Evolutionary conservation across 202 grass and related monocot species (phyloP).

Genomic region (Bolboschoenoplectus hybrid): DNA sequence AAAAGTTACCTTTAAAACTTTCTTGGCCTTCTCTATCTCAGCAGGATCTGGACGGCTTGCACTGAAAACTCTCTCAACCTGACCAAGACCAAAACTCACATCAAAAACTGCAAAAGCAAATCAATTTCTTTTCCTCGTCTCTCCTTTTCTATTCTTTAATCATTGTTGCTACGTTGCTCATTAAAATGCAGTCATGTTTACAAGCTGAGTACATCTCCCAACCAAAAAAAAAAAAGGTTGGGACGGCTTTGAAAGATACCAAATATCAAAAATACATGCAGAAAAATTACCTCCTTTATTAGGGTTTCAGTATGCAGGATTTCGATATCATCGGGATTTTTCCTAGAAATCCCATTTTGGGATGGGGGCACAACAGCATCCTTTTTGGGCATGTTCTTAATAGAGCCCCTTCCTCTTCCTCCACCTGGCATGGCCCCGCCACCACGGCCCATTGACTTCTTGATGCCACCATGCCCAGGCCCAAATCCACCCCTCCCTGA

Average conservation of each 20-base stretch:
- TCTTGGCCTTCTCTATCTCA: constrained; percentile 92
- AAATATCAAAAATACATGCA: not conserved
- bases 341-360: constrained; percentile 87
- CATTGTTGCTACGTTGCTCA: not conserved
- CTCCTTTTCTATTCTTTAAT: not conserved
- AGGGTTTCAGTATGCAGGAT: constrained; percentile 81
- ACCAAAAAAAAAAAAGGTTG: constrained; percentile 33
- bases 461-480: constrained; percentile 47
- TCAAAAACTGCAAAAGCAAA: constrained; percentile 34
- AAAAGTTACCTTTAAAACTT: constrained; percentile 67
- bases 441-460: constrained; percentile 55
- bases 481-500: constrained; percentile 39
- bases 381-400: constrained; percentile 63
- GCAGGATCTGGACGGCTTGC: constrained; percentile 64
- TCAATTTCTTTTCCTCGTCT: constrained; percentile 31
- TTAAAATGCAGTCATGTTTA: constrained; percentile 15
- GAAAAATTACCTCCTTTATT: constrained; percentile 68
- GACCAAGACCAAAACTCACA: not conserved
- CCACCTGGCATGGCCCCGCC: constrained; percentile 49
- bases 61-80: constrained; percentile 89
- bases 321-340: constrained; percentile 75
- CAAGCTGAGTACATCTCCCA: not conserved
- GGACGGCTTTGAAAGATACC: constrained; percentile 2
- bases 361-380: constrained; percentile 48
- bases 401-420: constrained; percentile 73